These are phyloP conservation scores for Arthrobotrys megalospora DNA, from an alignment of 2,329 filamentous ascomycete genomes.

Conservation along the genomic window DNA sequence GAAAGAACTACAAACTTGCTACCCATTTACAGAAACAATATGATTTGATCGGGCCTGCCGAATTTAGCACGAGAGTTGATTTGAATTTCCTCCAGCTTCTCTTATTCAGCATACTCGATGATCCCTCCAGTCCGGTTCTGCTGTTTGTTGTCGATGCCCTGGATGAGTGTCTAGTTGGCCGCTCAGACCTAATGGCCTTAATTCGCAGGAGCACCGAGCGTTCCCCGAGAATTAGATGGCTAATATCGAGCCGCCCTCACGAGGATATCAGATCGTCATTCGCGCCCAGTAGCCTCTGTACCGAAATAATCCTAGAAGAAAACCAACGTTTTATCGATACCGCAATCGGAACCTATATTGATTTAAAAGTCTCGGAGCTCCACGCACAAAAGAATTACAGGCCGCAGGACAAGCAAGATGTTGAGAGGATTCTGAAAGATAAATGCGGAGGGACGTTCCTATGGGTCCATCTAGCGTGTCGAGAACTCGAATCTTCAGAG, in stretches of 20 bases:
- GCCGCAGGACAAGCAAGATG: conserved; percentile 11
- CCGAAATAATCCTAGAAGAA: conserved; percentile 66
- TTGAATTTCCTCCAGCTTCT: conserved; percentile 61
- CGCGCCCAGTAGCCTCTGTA: conserved; percentile 57
- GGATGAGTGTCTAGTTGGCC: conserved; percentile 68
- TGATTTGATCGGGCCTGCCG: not conserved
- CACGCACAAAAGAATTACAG: conserved; percentile 64
- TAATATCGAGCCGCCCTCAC: conserved; percentile 70
- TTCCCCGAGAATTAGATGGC: conserved; percentile 67
- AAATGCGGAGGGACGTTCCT: conserved; percentile 66
- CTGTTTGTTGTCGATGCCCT: conserved; percentile 70
- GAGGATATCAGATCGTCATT: conserved; percentile 67
- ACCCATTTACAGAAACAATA: not conserved
- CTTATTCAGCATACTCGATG: conserved; percentile 68
- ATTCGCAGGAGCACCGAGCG: conserved; percentile 64
- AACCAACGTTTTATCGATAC: conserved; percentile 66
- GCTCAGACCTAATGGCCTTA: conserved; percentile 66
- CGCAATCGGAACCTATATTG: conserved; percentile 68
- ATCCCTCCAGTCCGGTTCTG: conserved; percentile 64
- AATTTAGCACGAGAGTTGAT: not conserved
- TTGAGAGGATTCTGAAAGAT: conserved; percentile 65
- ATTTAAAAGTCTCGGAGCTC: conserved; percentile 66
- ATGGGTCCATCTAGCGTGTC: conserved; percentile 67
- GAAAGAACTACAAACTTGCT: not conserved
- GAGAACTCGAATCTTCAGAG: conserved; percentile 65